phyloP scores from a whole-genome alignment of 1,284 basidiomycete species.

The Polyporus tsugae region DNA sequence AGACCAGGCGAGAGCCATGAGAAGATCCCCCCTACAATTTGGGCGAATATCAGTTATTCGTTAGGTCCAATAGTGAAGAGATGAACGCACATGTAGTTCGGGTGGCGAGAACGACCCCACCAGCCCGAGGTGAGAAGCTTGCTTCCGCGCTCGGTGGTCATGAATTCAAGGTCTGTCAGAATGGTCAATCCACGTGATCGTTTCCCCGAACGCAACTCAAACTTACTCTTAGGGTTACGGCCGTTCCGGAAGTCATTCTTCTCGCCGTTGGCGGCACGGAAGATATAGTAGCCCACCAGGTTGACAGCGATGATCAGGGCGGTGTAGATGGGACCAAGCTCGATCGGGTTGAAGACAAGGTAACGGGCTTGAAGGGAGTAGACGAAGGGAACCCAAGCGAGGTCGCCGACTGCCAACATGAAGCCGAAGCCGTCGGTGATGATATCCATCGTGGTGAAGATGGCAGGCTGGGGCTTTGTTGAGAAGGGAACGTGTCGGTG shows the following conservation, averaged over 20 bases:
- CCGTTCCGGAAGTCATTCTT: slow-evolving; percentile 98
- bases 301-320: slow-evolving; percentile 75
- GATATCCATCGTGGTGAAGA: slow-evolving; percentile 98
- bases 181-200: background rate
- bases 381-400: slow-evolving; percentile 95
- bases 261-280: slow-evolving; percentile 89
- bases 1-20: slow-evolving; percentile 95
- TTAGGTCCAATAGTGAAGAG: slow-evolving; percentile 5
- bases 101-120: slow-evolving; percentile 97
- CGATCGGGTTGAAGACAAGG: slow-evolving; percentile 87
- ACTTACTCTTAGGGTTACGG: slow-evolving; percentile 88
- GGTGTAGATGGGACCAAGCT: slow-evolving; percentile 76
- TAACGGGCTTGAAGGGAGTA: slow-evolving; percentile 96
- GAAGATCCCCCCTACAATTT: slow-evolving; percentile 73
- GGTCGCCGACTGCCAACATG: slow-evolving; percentile 96
- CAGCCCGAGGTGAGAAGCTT: slow-evolving; percentile 95
- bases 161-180: slow-evolving; percentile 74
- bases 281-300: slow-evolving; percentile 89
- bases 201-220: background rate
- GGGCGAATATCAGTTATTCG: slow-evolving; percentile 14
- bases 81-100: slow-evolving; percentile 83
- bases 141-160: slow-evolving; percentile 88
- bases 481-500: background rate
- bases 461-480: slow-evolving; percentile 63
- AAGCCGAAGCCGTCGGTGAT: slow-evolving; percentile 98